Percentiles rank a stretch among this genome's conserved stretches.
Conservation (phyloP, 257 asterid genomes). For the Jaltomata sinuosa region DNA sequence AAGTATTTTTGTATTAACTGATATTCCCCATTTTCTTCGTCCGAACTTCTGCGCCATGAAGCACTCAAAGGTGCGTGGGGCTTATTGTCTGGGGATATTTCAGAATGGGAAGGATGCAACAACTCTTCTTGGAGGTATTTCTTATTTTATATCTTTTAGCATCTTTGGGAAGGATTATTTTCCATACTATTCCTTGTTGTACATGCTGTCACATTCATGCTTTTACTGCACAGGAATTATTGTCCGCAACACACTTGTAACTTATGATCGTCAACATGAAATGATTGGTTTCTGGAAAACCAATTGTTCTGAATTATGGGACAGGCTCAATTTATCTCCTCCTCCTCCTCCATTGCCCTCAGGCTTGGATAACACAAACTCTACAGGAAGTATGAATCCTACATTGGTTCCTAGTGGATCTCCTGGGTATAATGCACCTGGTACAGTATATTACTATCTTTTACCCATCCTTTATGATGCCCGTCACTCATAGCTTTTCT, state of each 20-base stretch:
- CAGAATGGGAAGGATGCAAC: constrained; percentile 98
- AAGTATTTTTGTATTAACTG: constrained; percentile 4
- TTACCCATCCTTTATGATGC: background rate
- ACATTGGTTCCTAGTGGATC: constrained; percentile 47
- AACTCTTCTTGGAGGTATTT: constrained; percentile 91
- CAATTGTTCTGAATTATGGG: constrained; percentile 93
- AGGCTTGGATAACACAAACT: constrained; percentile 18
- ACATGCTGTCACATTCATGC: background rate
- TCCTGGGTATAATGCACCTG: constrained; percentile 35
- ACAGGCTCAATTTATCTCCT: constrained; percentile 52
- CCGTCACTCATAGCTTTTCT: background rate
- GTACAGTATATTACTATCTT: constrained; percentile 23
- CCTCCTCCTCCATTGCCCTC: constrained; percentile 48
- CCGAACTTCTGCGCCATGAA: constrained; percentile 11
- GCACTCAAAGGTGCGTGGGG: constrained; percentile 94
- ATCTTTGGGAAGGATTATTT: background rate
- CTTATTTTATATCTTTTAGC: background rate
- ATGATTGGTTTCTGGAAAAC: constrained; percentile 96
- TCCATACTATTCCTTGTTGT: background rate
- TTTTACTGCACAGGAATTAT: constrained; percentile 48
- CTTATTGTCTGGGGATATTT: constrained; percentile 96
- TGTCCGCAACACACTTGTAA: constrained; percentile 95
- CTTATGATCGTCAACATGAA: constrained; percentile 90
- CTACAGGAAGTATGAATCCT: constrained; percentile 41
- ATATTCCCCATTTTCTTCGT: background rate